Evolutionary conservation across 2,329 filamentous ascomycete genomes (phyloP).

Genomic region (Cytospora piceicola): DNA sequence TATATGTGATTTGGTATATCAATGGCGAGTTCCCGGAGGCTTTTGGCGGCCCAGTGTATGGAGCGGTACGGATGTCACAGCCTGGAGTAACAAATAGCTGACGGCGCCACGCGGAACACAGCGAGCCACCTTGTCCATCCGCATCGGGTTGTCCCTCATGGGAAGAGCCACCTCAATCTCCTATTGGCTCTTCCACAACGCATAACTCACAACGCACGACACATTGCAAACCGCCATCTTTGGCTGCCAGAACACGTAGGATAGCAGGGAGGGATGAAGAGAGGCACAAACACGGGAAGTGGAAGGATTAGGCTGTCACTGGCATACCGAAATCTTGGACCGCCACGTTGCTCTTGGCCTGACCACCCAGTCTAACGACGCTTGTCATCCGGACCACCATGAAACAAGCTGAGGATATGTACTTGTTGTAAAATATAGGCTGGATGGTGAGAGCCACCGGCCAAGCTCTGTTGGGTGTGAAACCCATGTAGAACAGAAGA

Average conservation of each 20-base stretch:
- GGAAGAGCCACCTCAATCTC: neutral
- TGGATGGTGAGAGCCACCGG: neutral
- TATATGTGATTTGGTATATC: no score
- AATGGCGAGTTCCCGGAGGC: no score
- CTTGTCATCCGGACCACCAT: slow-evolving; percentile 13
- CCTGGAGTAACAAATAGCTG: neutral
- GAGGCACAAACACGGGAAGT: neutral
- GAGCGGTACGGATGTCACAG: neutral
- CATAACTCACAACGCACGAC: slow-evolving; percentile 7
- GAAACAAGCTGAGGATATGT: neutral
- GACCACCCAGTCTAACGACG: slow-evolving; percentile 2
- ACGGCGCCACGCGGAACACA: neutral
- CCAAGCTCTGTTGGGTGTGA: neutral
- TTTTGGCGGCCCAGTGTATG: neutral
- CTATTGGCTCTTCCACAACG: slow-evolving; percentile 3
- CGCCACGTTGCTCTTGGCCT: slow-evolving; percentile 1
- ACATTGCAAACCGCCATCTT: slow-evolving; percentile 10
- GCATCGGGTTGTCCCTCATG: neutral
- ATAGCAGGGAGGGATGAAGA: neutral
- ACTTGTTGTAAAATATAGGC: neutral
- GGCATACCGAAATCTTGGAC: slow-evolving; percentile 11
- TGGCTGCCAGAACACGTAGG: neutral
- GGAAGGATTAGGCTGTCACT: neutral
- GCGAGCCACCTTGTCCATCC: neutral
- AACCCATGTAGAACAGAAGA: neutral